Evolutionary conservation across 306 rosid genomes (phyloP).

Genomic region (Prunus campanulata): DNA sequence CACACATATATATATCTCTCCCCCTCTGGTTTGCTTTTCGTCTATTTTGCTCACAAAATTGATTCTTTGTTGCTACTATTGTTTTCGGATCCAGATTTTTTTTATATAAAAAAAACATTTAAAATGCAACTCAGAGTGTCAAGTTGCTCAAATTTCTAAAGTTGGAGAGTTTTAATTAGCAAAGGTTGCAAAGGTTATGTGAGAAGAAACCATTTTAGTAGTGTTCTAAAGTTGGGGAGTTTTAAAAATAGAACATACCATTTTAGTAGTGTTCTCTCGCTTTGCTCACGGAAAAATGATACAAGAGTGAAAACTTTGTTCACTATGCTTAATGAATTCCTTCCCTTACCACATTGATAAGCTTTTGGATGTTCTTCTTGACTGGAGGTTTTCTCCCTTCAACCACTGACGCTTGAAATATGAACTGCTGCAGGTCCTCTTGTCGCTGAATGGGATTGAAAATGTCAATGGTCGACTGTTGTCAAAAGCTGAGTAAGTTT

Average conservation of each 20-base stretch:
- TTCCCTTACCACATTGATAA: not conserved
- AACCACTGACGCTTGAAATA: not conserved
- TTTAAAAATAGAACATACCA: not conserved
- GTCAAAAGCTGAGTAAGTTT: conserved; percentile 79
- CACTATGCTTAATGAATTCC: not conserved
- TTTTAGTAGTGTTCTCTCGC: not conserved
- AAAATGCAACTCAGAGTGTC: not conserved
- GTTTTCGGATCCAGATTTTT: not conserved
- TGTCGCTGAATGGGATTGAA: conserved; percentile 66
- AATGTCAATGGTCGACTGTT: conserved; percentile 52
- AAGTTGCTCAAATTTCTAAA: not conserved
- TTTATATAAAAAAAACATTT: not conserved
- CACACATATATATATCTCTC: not conserved
- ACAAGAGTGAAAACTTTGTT: not conserved
- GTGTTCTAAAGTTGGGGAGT: not conserved
- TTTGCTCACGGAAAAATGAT: not conserved
- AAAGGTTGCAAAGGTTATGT: not conserved
- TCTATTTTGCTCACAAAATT: not conserved
- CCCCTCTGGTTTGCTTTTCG: not conserved
- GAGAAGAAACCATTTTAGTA: not conserved
- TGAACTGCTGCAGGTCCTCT: conserved; percentile 56
- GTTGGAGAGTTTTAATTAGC: not conserved
- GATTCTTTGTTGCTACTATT: not conserved
- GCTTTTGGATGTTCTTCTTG: conserved; percentile 5
- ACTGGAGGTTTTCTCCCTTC: not conserved